Percentiles rank a stretch among this genome's conserved stretches.
Conservation (phyloP, 257 asterid species). For the Sherardia arvensis region DNA sequence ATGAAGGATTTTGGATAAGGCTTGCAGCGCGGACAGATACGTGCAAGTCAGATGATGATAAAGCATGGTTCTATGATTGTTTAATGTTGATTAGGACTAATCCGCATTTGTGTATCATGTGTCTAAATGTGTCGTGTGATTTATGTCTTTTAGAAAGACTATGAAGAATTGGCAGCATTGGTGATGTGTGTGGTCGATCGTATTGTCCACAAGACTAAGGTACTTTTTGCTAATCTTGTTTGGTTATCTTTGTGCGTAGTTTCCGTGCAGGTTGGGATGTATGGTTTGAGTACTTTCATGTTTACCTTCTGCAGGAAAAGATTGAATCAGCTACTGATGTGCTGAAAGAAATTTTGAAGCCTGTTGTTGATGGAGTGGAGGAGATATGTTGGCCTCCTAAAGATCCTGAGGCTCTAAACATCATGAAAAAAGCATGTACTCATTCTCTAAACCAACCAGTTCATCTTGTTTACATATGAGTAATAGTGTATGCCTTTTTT, state of each 20-base stretch:
- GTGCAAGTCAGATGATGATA: constrained; percentile 90
- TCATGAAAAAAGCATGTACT: constrained; percentile 68
- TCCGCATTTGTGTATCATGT: constrained; percentile 5
- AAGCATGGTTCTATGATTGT: constrained; percentile 50
- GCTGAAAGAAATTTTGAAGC: constrained; percentile 70
- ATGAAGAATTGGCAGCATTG: constrained; percentile 73
- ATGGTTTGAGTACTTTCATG: neutral
- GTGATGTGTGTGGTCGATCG: constrained; percentile 72
- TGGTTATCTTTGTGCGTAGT: neutral
- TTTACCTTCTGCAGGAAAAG: constrained; percentile 50
- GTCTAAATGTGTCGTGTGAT: constrained; percentile 14
- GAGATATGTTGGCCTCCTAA: constrained; percentile 88
- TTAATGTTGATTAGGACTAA: neutral
- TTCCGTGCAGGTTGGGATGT: neutral
- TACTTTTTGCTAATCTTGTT: constrained; percentile 21
- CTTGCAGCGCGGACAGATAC: constrained; percentile 90
- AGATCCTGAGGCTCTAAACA: constrained; percentile 59
- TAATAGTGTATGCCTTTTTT: neutral
- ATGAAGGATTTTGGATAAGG: constrained; percentile 87
- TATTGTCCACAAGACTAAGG: constrained; percentile 80
- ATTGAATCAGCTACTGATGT: constrained; percentile 87
- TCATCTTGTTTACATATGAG: neutral
- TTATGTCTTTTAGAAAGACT: constrained; percentile 61
- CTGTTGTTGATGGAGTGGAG: constrained; percentile 57
- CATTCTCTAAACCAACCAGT: constrained; percentile 4